Conservation (phyloP, 345 rosid genomes). For the Dovyalis caffra region DNA sequence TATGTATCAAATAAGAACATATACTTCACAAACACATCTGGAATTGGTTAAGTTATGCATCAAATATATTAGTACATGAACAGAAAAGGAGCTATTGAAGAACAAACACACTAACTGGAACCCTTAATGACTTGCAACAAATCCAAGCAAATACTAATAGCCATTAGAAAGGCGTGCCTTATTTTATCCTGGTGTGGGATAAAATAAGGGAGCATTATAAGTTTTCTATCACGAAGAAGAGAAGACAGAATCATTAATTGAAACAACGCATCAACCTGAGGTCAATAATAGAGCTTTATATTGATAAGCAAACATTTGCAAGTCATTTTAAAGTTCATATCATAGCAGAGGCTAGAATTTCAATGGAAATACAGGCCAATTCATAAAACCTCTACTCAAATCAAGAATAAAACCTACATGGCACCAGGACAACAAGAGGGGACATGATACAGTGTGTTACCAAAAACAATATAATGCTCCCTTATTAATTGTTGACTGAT, state of each 20-base stretch:
- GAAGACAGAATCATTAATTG: background rate
- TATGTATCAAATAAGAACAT: too few species aligned
- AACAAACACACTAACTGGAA: too few species aligned
- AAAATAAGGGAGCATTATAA: too few species aligned
- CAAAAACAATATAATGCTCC: slow-evolving; percentile 1
- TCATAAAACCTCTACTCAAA: background rate
- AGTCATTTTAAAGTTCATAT: background rate
- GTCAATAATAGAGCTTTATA: background rate
- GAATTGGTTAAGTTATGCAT: too few species aligned
- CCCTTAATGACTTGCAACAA: too few species aligned
- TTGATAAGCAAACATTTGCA: background rate
- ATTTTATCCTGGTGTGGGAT: too few species aligned
- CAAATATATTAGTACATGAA: too few species aligned
- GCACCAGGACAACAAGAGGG: background rate
- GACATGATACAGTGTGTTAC: slow-evolving; percentile 1
- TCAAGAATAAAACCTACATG: background rate
- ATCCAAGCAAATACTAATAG: too few species aligned
- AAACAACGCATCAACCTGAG: background rate
- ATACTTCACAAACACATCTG: too few species aligned
- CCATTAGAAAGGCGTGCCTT: too few species aligned
- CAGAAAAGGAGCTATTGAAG: too few species aligned
- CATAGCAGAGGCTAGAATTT: background rate
- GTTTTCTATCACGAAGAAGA: background rate
- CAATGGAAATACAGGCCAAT: background rate
- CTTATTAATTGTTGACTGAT: slow-evolving; percentile 20